A percentile compares a stretch with the other conserved stretches of the same genome.
Evolutionary conservation across 1,284 basidiomycete genomes (phyloP).

Genomic region (Coniferiporia weirii): DNA sequence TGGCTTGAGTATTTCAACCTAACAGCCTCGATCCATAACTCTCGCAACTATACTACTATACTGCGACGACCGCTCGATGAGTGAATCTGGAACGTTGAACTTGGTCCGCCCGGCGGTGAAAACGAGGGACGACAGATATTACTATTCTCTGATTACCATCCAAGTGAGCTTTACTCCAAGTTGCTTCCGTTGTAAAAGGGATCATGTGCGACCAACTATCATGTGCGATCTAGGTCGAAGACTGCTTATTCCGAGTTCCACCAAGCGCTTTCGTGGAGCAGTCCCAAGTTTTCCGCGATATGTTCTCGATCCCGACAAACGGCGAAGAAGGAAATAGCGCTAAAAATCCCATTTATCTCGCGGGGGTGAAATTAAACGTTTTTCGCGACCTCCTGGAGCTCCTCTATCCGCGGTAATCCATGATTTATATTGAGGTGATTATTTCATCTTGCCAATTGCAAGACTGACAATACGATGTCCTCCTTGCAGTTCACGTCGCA

Average conservation of each 20-base stretch:
- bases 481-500: neutral
- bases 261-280: conserved; percentile 5
- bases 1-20: too few relatives aligned
- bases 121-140: neutral
- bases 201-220: neutral
- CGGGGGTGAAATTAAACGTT: neutral
- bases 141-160: neutral
- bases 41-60: too few relatives aligned
- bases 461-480: too few relatives aligned
- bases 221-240: neutral
- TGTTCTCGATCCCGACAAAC: neutral
- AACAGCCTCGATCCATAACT: too few relatives aligned
- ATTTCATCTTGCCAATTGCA: neutral
- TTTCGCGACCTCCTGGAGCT: conserved; percentile 4
- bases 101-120: neutral
- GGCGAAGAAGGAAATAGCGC: neutral
- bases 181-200: neutral
- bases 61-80: too few relatives aligned
- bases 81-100: too few relatives aligned
- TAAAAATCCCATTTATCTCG: conserved; percentile 4
- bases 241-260: conserved; percentile 10
- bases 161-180: neutral
- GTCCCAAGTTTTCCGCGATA: conserved; percentile 8
- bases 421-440: neutral
- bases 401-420: conserved; percentile 3